Evolutionary conservation across 2,329 filamentous ascomycete species (phyloP).

Genomic region (Scedosporium aurantiacum): DNA sequence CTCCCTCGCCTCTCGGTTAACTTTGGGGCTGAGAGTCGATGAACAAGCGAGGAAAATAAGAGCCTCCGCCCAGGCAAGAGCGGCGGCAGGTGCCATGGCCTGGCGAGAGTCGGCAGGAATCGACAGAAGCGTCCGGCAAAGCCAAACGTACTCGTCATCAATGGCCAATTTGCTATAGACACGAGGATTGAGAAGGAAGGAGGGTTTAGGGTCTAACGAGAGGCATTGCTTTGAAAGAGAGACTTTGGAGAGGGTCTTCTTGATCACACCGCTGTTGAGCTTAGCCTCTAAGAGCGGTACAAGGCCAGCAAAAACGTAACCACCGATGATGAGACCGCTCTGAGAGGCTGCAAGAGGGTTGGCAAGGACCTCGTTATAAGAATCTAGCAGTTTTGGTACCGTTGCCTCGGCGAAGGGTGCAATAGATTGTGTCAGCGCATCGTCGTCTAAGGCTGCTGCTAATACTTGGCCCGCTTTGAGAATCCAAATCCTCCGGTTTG

Average conservation of each 20-base stretch:
- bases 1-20: slow-evolving; percentile 52
- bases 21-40: slow-evolving; percentile 43
- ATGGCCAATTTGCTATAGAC: slow-evolving; percentile 70
- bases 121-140: slow-evolving; percentile 56
- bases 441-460: slow-evolving; percentile 38
- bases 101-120: slow-evolving; percentile 44
- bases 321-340: slow-evolving; percentile 69
- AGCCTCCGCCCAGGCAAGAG: slow-evolving; percentile 69
- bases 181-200: slow-evolving; percentile 73
- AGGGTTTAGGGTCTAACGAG: slow-evolving; percentile 65
- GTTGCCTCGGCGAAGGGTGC: slow-evolving; percentile 39
- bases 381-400: slow-evolving; percentile 48
- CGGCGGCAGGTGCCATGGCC: slow-evolving; percentile 35
- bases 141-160: slow-evolving; percentile 71
- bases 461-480: slow-evolving; percentile 62
- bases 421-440: slow-evolving; percentile 25
- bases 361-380: slow-evolving; percentile 64
- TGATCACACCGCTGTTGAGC: slow-evolving; percentile 39
- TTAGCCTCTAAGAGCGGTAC: slow-evolving; percentile 42
- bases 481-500: slow-evolving; percentile 70
- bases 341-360: slow-evolving; percentile 74
- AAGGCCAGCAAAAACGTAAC: slow-evolving; percentile 62
- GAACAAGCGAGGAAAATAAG: slow-evolving; percentile 70
- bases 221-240: slow-evolving; percentile 56
- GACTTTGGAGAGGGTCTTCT: slow-evolving; percentile 41